Percentiles rank a stretch among this genome's conserved stretches.
phyloP scores from a whole-genome alignment of 83 land plant species.

The Larix sibirica region DNA sequence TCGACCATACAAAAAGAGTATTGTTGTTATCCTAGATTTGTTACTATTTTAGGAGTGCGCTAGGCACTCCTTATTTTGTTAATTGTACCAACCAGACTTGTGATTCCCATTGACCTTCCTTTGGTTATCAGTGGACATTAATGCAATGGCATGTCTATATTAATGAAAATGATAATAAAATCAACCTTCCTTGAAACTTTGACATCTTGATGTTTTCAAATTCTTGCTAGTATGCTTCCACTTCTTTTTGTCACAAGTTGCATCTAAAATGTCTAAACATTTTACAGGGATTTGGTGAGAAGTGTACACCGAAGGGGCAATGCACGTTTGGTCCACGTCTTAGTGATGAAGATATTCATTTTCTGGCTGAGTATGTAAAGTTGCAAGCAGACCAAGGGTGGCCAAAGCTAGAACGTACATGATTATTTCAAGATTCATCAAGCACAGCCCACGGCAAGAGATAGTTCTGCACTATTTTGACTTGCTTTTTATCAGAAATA shows the following conservation, averaged over 20 bases:
- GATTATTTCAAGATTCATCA: neutral
- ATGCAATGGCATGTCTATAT: no score
- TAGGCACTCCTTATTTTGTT: no score
- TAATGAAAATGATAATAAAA: neutral
- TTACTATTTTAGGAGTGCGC: no score
- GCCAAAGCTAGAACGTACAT: constrained; percentile 27
- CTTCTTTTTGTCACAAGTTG: neutral
- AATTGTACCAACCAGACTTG: no score
- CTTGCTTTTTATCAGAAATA: no score
- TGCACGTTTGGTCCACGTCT: constrained; percentile 95
- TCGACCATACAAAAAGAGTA: neutral
- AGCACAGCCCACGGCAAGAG: neutral
- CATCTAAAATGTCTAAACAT: neutral
- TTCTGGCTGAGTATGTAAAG: constrained; percentile 71
- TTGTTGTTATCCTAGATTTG: no score
- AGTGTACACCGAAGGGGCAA: constrained; percentile 86
- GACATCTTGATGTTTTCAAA: neutral
- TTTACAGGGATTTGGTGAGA: constrained; percentile 94
- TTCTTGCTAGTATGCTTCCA: neutral
- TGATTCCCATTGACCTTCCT: no score
- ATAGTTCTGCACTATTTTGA: neutral
- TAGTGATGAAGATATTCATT: constrained; percentile 84
- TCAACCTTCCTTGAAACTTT: neutral
- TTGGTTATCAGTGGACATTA: no score
- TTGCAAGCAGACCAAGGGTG: constrained; percentile 58